Conservation (phyloP, 2,329 filamentous ascomycete species). For the Triangularia setosa region DNA sequence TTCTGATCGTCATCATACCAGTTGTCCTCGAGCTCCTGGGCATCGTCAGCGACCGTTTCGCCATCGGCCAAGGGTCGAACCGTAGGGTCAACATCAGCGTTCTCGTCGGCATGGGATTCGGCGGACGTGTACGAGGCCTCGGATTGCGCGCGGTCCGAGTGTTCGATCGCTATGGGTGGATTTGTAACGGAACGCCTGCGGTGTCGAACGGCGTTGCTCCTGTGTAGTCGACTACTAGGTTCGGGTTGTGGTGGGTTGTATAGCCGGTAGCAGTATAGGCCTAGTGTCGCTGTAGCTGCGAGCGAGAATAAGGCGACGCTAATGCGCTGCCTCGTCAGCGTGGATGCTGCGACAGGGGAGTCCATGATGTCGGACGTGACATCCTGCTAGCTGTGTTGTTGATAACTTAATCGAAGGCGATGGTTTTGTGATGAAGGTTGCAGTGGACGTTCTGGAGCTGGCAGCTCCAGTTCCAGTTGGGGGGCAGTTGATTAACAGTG, state of each 20-base stretch:
- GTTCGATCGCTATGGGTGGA: slow-evolving; percentile 21
- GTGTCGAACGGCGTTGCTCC: slow-evolving; percentile 65
- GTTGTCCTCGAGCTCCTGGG: slow-evolving; percentile 39
- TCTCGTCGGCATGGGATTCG: slow-evolving; percentile 44
- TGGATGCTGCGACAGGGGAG: slow-evolving; percentile 43
- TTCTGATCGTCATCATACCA: slow-evolving; percentile 48
- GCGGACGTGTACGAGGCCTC: slow-evolving; percentile 41
- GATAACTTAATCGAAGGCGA: background rate
- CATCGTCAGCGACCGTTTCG: slow-evolving; percentile 34
- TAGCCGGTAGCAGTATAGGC: slow-evolving; percentile 53
- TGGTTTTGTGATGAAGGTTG: background rate
- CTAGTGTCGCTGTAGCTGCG: slow-evolving; percentile 52
- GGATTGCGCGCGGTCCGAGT: slow-evolving; percentile 13
- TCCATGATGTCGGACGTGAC: slow-evolving; percentile 26
- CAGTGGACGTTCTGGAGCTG: background rate
- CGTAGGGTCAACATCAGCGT: slow-evolving; percentile 26
- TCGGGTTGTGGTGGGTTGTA: slow-evolving; percentile 27
- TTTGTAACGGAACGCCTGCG: slow-evolving; percentile 22
- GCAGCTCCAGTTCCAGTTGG: background rate
- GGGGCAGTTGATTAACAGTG: background rate
- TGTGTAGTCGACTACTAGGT: slow-evolving; percentile 46
- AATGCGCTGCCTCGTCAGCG: slow-evolving; percentile 51
- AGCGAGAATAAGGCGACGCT: slow-evolving; percentile 54
- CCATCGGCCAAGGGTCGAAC: slow-evolving; percentile 32
- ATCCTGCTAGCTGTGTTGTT: slow-evolving; percentile 15